Percentiles rank a stretch among this genome's conserved stretches.
phyloP scores from a whole-genome alignment of 768 basidiomycete species.

The Hydnomerulius pinastri region DNA sequence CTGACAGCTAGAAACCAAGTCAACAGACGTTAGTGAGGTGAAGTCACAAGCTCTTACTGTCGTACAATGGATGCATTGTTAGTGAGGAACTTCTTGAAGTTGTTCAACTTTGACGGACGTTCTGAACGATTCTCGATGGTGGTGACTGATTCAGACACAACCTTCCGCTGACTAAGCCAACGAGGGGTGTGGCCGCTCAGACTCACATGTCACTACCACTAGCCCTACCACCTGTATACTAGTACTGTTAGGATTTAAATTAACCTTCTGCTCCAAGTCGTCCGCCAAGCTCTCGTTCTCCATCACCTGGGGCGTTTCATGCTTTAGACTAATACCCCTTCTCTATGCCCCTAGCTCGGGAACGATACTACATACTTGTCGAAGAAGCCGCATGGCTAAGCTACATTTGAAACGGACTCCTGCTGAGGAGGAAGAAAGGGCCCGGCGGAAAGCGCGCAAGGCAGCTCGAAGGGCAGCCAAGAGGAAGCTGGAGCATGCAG shows the following conservation, averaged over 20 bases:
- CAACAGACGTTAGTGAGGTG: neutral
- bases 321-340: neutral
- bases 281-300: no score
- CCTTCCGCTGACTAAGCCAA: no score
- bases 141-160: conserved; percentile 31
- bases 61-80: conserved; percentile 25
- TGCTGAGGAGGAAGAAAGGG: conserved; percentile 53
- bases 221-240: no score
- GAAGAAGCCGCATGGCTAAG: conserved; percentile 39
- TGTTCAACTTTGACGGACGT: no score
- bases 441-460: conserved; percentile 43
- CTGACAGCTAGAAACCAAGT: conserved; percentile 29
- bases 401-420: conserved; percentile 65
- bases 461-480: conserved; percentile 53
- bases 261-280: no score
- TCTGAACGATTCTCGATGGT: neutral
- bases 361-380: neutral
- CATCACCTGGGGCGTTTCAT: no score
- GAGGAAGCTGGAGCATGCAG: conserved; percentile 22
- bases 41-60: conserved; percentile 14
- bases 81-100: neutral
- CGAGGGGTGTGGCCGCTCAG: no score
- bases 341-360: no score
- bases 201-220: no score
- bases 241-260: no score